Conservation (phyloP, 305 asterid species). For the Solanum chacoense region DNA sequence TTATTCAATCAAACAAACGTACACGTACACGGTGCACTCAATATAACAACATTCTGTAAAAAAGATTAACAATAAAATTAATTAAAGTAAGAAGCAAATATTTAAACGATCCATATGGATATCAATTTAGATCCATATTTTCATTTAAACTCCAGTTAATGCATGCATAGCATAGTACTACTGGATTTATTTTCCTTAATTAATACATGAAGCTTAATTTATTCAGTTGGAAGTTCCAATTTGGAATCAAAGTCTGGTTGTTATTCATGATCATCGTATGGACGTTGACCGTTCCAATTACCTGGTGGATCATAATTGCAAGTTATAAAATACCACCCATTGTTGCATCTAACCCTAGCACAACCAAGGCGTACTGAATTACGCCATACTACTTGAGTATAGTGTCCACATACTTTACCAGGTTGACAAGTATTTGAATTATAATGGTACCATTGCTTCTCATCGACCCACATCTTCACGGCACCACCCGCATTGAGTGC, state of each 20-base stretch:
- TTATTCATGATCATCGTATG: not conserved
- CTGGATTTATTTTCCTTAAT: not conserved
- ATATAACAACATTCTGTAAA: too few species aligned
- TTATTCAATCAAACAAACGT: not conserved
- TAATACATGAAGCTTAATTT: not conserved
- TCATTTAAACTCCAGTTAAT: not conserved
- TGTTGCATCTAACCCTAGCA: constrained; percentile 9
- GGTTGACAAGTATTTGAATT: constrained; percentile 16
- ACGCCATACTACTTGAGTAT: constrained; percentile 26
- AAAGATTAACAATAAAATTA: not conserved
- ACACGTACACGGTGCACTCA: too few species aligned
- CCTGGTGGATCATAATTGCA: constrained; percentile 27
- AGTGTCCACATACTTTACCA: constrained; percentile 18
- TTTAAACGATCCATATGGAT: not conserved
- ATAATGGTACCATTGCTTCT: constrained; percentile 13
- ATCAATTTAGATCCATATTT: too few species aligned
- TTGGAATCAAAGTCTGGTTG: not conserved
- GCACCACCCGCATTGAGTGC: constrained; percentile 24
- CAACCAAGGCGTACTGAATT: constrained; percentile 16
- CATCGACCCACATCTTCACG: constrained; percentile 32
- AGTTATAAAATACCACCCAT: constrained; percentile 1
- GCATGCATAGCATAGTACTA: not conserved
- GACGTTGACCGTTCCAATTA: constrained; percentile 12
- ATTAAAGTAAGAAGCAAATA: not conserved
- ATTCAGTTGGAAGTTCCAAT: not conserved